Evolutionary conservation across 2,329 filamentous ascomycete genomes (phyloP).

Genomic region (Neonectria punicea): DNA sequence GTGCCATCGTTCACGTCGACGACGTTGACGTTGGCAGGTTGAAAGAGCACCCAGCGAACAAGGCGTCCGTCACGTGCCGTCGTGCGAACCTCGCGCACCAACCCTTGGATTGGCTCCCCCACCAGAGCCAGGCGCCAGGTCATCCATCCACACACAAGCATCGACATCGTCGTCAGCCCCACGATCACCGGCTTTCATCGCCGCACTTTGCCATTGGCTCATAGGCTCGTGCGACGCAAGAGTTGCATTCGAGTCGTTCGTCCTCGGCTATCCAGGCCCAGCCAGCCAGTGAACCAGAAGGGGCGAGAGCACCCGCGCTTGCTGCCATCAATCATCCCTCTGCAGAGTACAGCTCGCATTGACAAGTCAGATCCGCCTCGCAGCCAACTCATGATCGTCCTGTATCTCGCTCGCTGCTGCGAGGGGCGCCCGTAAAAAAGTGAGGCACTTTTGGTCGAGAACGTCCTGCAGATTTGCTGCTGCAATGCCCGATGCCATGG

Average conservation of each 20-base stretch:
- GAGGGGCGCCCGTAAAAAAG: slow-evolving; percentile 3
- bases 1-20: neutral
- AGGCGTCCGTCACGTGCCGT: neutral
- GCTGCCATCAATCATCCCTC: slow-evolving; percentile 1
- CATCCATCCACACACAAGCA: neutral
- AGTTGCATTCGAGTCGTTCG: neutral
- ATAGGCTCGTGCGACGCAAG: slow-evolving; percentile 1
- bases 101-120: neutral
- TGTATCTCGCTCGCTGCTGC: neutral
- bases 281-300: neutral
- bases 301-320: slow-evolving; percentile 5
- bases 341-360: slow-evolving; percentile 9
- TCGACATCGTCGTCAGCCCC: slow-evolving; percentile 10
- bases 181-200: neutral
- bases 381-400: slow-evolving; percentile 2
- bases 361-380: slow-evolving; percentile 7
- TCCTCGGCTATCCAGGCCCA: slow-evolving; percentile 2
- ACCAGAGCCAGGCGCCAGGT: neutral
- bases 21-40: neutral
- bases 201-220: neutral
- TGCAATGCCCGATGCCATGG: slow-evolving; percentile 55
- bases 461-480: neutral
- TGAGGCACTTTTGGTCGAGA: slow-evolving; percentile 7
- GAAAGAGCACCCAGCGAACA: neutral
- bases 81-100: neutral